phyloP scores from a whole-genome alignment of 1,284 basidiomycete genomes.

The Meripilus lineatus region DNA sequence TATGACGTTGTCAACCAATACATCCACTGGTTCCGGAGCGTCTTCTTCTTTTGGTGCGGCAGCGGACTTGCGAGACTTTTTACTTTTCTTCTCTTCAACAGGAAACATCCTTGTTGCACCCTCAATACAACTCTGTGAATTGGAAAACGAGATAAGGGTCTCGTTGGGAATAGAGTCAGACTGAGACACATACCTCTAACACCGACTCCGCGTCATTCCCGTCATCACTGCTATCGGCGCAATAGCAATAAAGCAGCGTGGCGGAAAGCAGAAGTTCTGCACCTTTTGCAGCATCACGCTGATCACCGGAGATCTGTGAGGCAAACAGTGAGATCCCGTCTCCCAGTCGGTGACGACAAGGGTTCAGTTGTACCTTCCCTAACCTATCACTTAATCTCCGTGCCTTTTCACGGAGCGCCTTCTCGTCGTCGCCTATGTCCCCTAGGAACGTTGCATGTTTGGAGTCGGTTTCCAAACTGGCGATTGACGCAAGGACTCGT shows the following conservation, averaged over 20 bases:
- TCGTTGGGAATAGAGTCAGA: constrained; percentile 3
- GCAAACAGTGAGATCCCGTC: neutral
- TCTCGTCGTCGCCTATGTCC: constrained; percentile 57
- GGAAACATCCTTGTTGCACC: constrained; percentile 49
- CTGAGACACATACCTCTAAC: constrained; percentile 51
- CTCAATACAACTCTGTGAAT: constrained; percentile 34
- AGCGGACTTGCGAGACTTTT: constrained; percentile 39
- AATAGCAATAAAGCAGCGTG: constrained; percentile 67
- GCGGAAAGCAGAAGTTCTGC: constrained; percentile 69
- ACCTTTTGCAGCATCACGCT: constrained; percentile 55
- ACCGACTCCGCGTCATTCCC: constrained; percentile 39
- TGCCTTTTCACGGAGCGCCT: constrained; percentile 42
- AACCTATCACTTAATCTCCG: constrained; percentile 43
- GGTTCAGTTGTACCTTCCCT: constrained; percentile 35
- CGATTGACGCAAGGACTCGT: constrained; percentile 60
- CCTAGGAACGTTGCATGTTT: constrained; percentile 63
- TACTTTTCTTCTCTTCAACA: constrained; percentile 34
- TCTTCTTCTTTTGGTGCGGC: constrained; percentile 26
- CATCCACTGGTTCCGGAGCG: constrained; percentile 65
- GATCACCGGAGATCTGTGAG: constrained; percentile 42
- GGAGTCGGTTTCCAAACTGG: constrained; percentile 56
- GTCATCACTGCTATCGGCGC: constrained; percentile 46
- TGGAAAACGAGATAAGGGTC: constrained; percentile 5
- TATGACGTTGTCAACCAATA: constrained; percentile 85
- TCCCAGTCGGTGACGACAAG: neutral